Conservation (phyloP, 164 flowering plant species). For the Aristolochia californica region DNA sequence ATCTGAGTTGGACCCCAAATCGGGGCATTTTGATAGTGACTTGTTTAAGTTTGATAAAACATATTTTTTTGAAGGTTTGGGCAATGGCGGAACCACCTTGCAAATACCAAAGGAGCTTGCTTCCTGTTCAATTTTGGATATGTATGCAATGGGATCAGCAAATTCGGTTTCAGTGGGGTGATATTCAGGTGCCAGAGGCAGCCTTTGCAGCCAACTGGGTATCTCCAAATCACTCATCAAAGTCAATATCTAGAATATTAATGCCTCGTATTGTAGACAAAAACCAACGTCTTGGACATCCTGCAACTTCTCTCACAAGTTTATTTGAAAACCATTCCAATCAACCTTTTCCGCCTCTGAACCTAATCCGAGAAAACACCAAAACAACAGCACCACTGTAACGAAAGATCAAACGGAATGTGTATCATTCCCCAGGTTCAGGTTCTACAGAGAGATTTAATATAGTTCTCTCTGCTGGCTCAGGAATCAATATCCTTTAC, state of each 20-base stretch:
- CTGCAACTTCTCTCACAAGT: too few species aligned
- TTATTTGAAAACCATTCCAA: too few species aligned
- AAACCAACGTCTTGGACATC: too few species aligned
- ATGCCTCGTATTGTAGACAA: too few species aligned
- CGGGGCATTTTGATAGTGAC: constrained; percentile 60
- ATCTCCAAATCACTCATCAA: constrained; percentile 62
- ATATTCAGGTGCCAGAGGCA: constrained; percentile 89
- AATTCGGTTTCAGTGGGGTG: constrained; percentile 90
- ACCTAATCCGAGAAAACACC: too few species aligned
- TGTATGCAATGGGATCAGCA: constrained; percentile 96
- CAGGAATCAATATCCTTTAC: too few species aligned
- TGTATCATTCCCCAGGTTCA: too few species aligned
- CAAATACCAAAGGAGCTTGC: constrained; percentile 92
- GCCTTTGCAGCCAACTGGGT: constrained; percentile 65
- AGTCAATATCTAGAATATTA: background rate
- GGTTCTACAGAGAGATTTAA: too few species aligned
- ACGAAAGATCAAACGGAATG: too few species aligned
- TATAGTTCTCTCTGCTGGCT: too few species aligned
- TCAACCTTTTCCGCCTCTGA: too few species aligned
- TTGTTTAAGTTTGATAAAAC: constrained; percentile 62
- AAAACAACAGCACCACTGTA: too few species aligned
- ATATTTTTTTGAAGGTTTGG: constrained; percentile 73
- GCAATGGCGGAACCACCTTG: constrained; percentile 89
- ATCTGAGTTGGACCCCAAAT: constrained; percentile 33
- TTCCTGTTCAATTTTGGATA: constrained; percentile 93